phyloP scores from a whole-genome alignment of 2,329 filamentous ascomycete species.

The Nemania abortiva region DNA sequence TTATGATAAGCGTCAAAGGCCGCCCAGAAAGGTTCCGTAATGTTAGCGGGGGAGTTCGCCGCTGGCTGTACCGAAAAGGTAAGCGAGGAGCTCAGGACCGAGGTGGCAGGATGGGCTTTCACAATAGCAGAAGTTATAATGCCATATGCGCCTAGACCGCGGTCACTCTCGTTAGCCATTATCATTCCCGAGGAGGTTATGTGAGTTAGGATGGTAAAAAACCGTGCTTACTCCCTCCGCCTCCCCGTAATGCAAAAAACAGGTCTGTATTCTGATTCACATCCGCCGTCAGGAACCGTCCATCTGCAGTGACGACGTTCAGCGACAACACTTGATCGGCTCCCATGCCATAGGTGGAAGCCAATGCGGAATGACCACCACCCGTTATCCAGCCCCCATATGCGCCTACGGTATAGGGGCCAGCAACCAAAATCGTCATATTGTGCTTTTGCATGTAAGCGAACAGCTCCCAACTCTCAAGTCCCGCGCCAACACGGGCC shows the following conservation, averaged over 20 bases:
- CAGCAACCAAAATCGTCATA: constrained; percentile 51
- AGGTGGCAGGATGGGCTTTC: constrained; percentile 47
- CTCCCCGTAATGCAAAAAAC: constrained; percentile 68
- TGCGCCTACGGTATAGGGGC: constrained; percentile 54
- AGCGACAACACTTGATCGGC: constrained; percentile 64
- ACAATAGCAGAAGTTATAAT: constrained; percentile 51
- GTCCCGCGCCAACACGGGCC: constrained; percentile 51
- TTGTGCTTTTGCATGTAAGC: constrained; percentile 49
- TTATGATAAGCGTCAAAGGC: constrained; percentile 52
- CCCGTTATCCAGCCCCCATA: constrained; percentile 66
- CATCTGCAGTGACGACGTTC: constrained; percentile 61
- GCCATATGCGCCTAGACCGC: constrained; percentile 46
- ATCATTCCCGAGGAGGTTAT: neutral
- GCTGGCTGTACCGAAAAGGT: constrained; percentile 38
- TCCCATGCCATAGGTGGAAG: constrained; percentile 61
- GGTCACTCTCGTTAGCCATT: neutral
- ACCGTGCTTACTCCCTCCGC: constrained; percentile 56
- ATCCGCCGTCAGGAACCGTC: constrained; percentile 59
- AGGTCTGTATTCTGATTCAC: constrained; percentile 62
- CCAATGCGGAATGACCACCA: constrained; percentile 63
- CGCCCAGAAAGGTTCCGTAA: constrained; percentile 48
- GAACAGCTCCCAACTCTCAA: constrained; percentile 54
- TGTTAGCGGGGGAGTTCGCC: constrained; percentile 25
- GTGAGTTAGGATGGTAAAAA: neutral
- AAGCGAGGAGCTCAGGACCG: constrained; percentile 42